Base-by-base conservation (phyloP, 192 early-diverging fungal species). In the Entomortierella lignicola region DNA sequence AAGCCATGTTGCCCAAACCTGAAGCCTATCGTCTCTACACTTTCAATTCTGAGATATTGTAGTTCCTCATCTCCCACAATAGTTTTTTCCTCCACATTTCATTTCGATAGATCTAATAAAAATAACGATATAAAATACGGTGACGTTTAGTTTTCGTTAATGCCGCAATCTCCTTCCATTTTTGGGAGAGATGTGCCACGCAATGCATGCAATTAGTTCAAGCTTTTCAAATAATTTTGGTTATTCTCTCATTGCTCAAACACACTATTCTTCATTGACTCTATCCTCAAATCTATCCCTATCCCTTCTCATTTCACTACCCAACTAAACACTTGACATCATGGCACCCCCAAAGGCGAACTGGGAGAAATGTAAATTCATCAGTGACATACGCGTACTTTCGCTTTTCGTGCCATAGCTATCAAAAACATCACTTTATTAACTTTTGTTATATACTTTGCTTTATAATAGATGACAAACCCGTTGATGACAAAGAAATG, bases 321-420 rank as follows among this genome's bases (percentile, higher is more conserved):
- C 44, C 20, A 3, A 47, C 5, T 47, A 20, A 47, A 47, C 15
- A 54, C 52, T 54, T 41, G 5, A 43, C 59, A 53, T 43, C 58
- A 89, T 70, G 44, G 94, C 94, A 90, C 88, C 93, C 73, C 96
- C 96, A 71, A 97, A 96, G 85, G 87, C 88, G 59, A 90, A 97
- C 84, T 99, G 98, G 98, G 98, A 99, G 84, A 98, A 98, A 85
- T 98, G 94, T 98, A 93, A 56, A 87, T 80, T 4, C 52, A 55
- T 23, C 29, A 34, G 31, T 57, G 12, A 21, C 18, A 17, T 15
- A 37, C 55, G 61, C 30, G 43, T 51, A 37, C 63, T 8, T 13
- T 27, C n/a, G 32, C n/a, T 27, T 32, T n/a, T 51, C 20, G 3
- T 44, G 41, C 59, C 44, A 1, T 2, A 21, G 17, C 4, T n/a